phyloP scores from a whole-genome alignment of 179 eudicot species.

The Silene vulgaris region DNA sequence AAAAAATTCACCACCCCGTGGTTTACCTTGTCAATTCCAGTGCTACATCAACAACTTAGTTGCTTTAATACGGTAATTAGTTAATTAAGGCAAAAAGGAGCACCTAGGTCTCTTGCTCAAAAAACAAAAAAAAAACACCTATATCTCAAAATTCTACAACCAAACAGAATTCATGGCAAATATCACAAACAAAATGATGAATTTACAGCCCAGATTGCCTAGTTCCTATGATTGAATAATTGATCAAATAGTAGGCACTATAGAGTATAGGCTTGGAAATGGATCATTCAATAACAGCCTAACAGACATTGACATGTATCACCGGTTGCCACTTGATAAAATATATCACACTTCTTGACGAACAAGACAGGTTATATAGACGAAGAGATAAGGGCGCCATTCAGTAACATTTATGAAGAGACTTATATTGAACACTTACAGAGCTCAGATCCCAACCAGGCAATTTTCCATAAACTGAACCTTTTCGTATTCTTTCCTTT shows the following conservation, averaged over 20 bases:
- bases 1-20: not conserved
- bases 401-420: conserved; percentile 1
- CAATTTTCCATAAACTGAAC: conserved; percentile 66
- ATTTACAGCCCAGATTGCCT: not conserved
- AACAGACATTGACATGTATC: not conserved
- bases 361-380: not conserved
- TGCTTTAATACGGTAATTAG: not conserved
- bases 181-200: conserved; percentile 1
- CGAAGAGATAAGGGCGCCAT: not conserved
- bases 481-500: conserved; percentile 73
- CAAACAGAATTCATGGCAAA: not conserved
- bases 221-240: conserved; percentile 1
- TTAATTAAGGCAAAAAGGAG: not conserved
- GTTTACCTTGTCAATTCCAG: conserved; percentile 2
- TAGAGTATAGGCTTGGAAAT: not conserved
- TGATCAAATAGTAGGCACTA: not conserved
- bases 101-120: not conserved
- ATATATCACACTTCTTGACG: not conserved
- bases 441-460: conserved; percentile 98
- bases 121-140: no score
- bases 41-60: not conserved
- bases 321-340: not conserved
- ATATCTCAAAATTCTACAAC: not conserved
- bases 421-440: conserved; percentile 45
- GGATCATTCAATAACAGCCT: not conserved